Conservation (phyloP, 352 stramenopile species). For the Phytopythium ostracodes region DNA sequence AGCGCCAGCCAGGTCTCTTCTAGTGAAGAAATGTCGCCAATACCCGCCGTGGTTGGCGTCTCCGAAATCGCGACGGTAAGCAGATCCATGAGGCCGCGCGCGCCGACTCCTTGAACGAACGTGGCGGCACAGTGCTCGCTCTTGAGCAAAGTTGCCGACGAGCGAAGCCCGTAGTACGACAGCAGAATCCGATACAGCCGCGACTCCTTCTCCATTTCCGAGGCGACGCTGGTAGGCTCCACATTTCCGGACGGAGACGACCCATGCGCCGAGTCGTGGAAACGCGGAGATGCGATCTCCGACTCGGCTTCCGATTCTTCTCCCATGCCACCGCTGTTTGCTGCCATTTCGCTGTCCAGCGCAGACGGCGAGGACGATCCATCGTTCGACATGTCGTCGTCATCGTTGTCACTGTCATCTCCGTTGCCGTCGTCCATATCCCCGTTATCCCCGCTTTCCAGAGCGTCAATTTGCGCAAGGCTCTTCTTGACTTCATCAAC, state of each 20-base stretch:
- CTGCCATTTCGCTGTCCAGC: slow-evolving; percentile 68
- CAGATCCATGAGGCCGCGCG: slow-evolving; percentile 56
- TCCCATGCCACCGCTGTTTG: slow-evolving; percentile 24
- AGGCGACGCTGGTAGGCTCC: slow-evolving; percentile 46
- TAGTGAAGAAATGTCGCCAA: slow-evolving; percentile 66
- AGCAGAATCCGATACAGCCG: slow-evolving; percentile 71
- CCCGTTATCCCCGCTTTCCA: slow-evolving; percentile 32
- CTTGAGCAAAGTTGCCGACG: slow-evolving; percentile 65
- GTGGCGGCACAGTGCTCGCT: slow-evolving; percentile 56
- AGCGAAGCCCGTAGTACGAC: slow-evolving; percentile 73
- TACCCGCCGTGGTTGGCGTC: slow-evolving; percentile 55
- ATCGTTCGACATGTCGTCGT: slow-evolving; percentile 88
- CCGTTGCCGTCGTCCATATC: slow-evolving; percentile 26
- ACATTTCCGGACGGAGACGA: slow-evolving; percentile 12
- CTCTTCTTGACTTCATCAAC: slow-evolving; percentile 76
- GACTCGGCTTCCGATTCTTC: slow-evolving; percentile 67
- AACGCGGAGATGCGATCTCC: slow-evolving; percentile 25
- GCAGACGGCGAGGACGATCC: slow-evolving; percentile 67
- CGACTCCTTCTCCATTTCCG: slow-evolving; percentile 77
- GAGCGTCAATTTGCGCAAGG: slow-evolving; percentile 45
- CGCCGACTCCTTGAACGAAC: slow-evolving; percentile 57
- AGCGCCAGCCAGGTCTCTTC: slow-evolving; percentile 80
- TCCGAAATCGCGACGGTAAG: slow-evolving; percentile 69
- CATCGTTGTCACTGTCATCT: slow-evolving; percentile 77
- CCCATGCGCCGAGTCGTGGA: slow-evolving; percentile 15